A percentile compares a stretch with the other conserved stretches of the same genome.
phyloP scores from a whole-genome alignment of 2,329 filamentous ascomycete genomes.

The Byssoonygena ceratinophila region DNA sequence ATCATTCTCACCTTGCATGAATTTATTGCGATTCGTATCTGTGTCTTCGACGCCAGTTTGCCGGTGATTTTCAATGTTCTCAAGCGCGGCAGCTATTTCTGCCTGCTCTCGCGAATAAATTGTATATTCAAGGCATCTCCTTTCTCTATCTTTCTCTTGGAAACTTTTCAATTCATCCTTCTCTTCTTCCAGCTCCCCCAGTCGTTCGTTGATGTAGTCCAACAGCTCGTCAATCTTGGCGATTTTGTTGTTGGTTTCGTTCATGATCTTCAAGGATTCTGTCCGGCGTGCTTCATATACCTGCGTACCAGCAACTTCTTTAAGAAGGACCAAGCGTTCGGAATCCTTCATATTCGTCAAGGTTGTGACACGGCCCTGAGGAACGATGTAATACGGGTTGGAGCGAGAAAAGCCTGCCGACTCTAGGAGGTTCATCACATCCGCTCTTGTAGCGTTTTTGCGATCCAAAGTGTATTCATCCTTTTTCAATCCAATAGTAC shows the following conservation, averaged over 20 bases:
- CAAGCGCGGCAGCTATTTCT: slow-evolving; percentile 63
- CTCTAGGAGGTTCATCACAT: slow-evolving; percentile 91
- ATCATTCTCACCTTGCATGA: slow-evolving; percentile 67
- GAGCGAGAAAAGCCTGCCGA: slow-evolving; percentile 93
- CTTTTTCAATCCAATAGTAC: slow-evolving; percentile 94
- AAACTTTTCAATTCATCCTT: slow-evolving; percentile 91
- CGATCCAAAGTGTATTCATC: slow-evolving; percentile 97
- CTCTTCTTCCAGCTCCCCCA: slow-evolving; percentile 86
- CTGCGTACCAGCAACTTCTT: slow-evolving; percentile 96
- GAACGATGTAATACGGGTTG: slow-evolving; percentile 98
- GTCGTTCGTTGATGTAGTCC: slow-evolving; percentile 79
- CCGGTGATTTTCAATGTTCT: slow-evolving; percentile 70
- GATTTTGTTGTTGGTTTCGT: slow-evolving; percentile 88
- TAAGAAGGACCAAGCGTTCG: slow-evolving; percentile 77
- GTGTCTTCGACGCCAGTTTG: slow-evolving; percentile 75
- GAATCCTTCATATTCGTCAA: slow-evolving; percentile 98
- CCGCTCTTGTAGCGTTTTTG: slow-evolving; percentile 87
- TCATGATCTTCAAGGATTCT: slow-evolving; percentile 93
- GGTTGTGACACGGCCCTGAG: slow-evolving; percentile 88
- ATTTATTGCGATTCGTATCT: slow-evolving; percentile 66
- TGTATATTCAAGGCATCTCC: slow-evolving; percentile 85
- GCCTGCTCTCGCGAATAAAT: slow-evolving; percentile 84
- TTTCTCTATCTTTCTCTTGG: slow-evolving; percentile 88
- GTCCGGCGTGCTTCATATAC: slow-evolving; percentile 87
- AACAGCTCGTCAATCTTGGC: slow-evolving; percentile 89